Conservation (phyloP, 352 stramenopile genomes). For the Peronospora farinosa region DNA sequence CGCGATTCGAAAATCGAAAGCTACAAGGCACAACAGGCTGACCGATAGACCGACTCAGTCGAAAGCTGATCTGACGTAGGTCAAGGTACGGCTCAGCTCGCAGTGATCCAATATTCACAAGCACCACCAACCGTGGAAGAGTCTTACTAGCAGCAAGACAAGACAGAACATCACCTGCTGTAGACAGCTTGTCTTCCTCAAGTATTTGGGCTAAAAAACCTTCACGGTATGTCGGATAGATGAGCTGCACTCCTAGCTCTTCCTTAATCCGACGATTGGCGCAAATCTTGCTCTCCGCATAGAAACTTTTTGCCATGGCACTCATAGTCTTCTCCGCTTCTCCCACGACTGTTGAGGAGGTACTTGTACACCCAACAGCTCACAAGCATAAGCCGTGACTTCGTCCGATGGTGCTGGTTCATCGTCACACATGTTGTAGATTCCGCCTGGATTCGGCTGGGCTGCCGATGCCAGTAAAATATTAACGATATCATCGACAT, state of each 20-base stretch:
- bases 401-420: slow-evolving; percentile 74
- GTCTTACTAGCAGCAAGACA: neutral
- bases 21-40: slow-evolving; percentile 60
- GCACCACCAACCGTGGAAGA: slow-evolving; percentile 33
- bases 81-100: slow-evolving; percentile 62
- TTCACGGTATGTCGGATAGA: slow-evolving; percentile 78
- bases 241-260: slow-evolving; percentile 62
- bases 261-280: slow-evolving; percentile 66
- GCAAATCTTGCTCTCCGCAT: slow-evolving; percentile 78
- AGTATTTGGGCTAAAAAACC: slow-evolving; percentile 71
- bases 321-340: slow-evolving; percentile 72
- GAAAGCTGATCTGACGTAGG: slow-evolving; percentile 65
- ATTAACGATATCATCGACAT: slow-evolving; percentile 87
- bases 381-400: slow-evolving; percentile 73
- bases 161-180: slow-evolving; percentile 1
- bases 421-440: slow-evolving; percentile 90
- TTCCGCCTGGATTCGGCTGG: slow-evolving; percentile 45
- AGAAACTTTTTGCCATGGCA: slow-evolving; percentile 84
- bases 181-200: slow-evolving; percentile 46
- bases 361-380: slow-evolving; percentile 52
- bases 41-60: slow-evolving; percentile 49
- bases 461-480: slow-evolving; percentile 69
- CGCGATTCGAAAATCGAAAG: slow-evolving; percentile 75
- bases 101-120: slow-evolving; percentile 76
- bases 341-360: slow-evolving; percentile 54